Evolutionary conservation across 768 basidiomycete genomes (phyloP).

Genomic region (Russula emetica): DNA sequence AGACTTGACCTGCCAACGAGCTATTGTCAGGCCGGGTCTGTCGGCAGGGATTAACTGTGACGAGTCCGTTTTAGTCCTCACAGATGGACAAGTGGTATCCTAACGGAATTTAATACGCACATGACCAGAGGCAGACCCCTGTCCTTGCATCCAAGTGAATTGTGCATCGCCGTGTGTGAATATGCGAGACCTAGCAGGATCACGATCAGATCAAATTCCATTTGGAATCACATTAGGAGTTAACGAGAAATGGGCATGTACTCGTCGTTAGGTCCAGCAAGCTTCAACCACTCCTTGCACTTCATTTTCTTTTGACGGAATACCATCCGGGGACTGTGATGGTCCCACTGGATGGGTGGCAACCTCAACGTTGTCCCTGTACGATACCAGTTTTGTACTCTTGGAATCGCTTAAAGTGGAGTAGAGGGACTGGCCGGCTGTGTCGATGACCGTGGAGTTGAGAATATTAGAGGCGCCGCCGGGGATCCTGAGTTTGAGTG

Average conservation of each 20-base stretch:
- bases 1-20: constrained; percentile 4
- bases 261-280: constrained; percentile 1
- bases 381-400: constrained; percentile 1
- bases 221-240: too few relatives aligned
- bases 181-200: constrained; percentile 5
- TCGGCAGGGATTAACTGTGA: constrained; percentile 14
- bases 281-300: constrained; percentile 17
- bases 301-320: constrained; percentile 6
- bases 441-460: too few relatives aligned
- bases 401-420: constrained; percentile 5
- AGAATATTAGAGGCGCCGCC: too few relatives aligned
- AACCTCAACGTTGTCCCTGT: constrained; percentile 2
- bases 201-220: neutral
- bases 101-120: neutral
- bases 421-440: neutral
- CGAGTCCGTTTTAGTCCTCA: neutral
- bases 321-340: constrained; percentile 13
- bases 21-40: constrained; percentile 8
- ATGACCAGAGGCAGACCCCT: neutral
- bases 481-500: too few relatives aligned
- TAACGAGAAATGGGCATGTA: neutral
- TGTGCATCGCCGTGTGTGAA: constrained; percentile 6
- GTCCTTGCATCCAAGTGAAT: constrained; percentile 1
- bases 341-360: constrained; percentile 16
- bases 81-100: too few relatives aligned